Conservation (phyloP, 106 monocot genomes). For the Triglochin maritima region DNA sequence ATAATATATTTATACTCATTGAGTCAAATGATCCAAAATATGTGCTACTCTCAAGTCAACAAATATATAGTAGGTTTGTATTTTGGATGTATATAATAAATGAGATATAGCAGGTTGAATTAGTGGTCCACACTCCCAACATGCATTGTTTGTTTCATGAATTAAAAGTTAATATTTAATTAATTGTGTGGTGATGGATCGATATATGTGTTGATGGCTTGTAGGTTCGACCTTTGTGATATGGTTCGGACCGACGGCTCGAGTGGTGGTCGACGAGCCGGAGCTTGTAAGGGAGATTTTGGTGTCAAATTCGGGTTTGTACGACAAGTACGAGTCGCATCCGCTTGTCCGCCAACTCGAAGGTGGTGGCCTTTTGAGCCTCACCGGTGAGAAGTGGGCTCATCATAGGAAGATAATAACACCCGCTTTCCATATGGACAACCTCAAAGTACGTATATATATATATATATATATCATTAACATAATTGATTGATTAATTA, state of each 20-base stretch:
- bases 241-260: slow-evolving; percentile 83
- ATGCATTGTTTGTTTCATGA: background rate
- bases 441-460: slow-evolving; percentile 57
- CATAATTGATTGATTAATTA: too few relatives aligned
- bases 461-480: too few relatives aligned
- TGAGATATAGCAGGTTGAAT: background rate
- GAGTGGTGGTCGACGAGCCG: slow-evolving; percentile 68
- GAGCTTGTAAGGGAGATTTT: slow-evolving; percentile 84
- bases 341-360: slow-evolving; percentile 86
- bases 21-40: too few relatives aligned
- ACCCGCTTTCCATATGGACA: slow-evolving; percentile 83
- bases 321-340: slow-evolving; percentile 84
- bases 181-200: too few relatives aligned
- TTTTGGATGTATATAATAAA: too few relatives aligned
- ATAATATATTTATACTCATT: too few relatives aligned
- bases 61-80: too few relatives aligned
- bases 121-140: slow-evolving; percentile 14
- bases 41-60: too few relatives aligned
- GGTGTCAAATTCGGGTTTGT: slow-evolving; percentile 51
- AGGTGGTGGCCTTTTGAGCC: slow-evolving; percentile 77
- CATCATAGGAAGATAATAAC: slow-evolving; percentile 71
- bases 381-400: slow-evolving; percentile 83
- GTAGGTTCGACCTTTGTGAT: slow-evolving; percentile 77
- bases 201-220: background rate
- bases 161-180: too few relatives aligned